Base-by-base conservation (phyloP, 164 flowering plant species). In the Vitis rupestris region DNA sequence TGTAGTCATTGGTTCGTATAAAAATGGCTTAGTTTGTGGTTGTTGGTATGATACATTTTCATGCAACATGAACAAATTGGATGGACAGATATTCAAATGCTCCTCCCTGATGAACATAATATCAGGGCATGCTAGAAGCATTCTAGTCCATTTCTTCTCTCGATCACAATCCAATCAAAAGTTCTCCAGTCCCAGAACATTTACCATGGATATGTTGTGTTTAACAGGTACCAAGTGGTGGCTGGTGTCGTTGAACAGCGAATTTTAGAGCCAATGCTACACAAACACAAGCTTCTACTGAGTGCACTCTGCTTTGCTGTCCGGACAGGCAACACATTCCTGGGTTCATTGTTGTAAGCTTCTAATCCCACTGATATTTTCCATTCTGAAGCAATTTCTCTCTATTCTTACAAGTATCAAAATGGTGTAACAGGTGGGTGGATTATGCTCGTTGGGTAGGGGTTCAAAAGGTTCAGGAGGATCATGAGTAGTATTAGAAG, bases 231-330 rank as follows among this genome's bases (percentile, higher is more conserved):
- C 82, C 99, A 95, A 79, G 64, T 95, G 37, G 59, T 95, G 76
- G 97, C 99, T 10, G 99, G 99, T 64, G 89, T 95, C 23, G 76
- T 95, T 55, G 99, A 95, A 63, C 99, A 95, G 68, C 80, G 99
- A 49, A 49, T 91, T 6, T 80, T 95, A 80, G 99, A 95, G 74
- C 99, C 98, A 0, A 10, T 93, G 74, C 81, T 95, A 12, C 97
- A 95, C 77, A 76, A 89, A 30, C 94, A 92, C 79, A 92, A 93
- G 81, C 66, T 91, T 59, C 12, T 90, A n/a, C 73, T 95, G 50
- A 88, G 96, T 76, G 99, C 98, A 14, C 14, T 86, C 15, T 91
- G 98, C 85, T 95, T 95, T 72, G 96, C 92, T 54, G 94, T 91
- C 62, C 74, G 99, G 65, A 95, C 99, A 3, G 98, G 98, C 73